Evolutionary conservation across 2,329 filamentous ascomycete genomes (phyloP).

Genomic region (Alternaria hordeiaustralica): DNA sequence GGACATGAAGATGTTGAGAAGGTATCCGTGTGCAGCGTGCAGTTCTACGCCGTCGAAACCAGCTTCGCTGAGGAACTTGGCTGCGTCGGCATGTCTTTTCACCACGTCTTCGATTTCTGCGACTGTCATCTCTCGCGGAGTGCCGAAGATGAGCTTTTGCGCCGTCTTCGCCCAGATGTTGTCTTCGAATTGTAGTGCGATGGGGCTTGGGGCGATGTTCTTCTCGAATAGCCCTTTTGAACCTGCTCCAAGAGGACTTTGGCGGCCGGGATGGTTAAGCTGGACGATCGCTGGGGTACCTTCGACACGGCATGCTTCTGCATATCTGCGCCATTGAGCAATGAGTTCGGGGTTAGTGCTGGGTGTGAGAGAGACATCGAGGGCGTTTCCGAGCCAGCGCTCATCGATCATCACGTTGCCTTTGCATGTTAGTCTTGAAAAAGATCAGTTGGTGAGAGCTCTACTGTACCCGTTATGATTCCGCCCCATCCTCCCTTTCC

Average conservation of each 20-base stretch:
- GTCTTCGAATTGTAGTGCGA: slow-evolving; percentile 42
- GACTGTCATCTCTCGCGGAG: slow-evolving; percentile 60
- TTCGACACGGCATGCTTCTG: slow-evolving; percentile 60
- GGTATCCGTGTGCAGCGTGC: slow-evolving; percentile 60
- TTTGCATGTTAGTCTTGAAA: neutral
- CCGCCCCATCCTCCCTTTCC: slow-evolving; percentile 52
- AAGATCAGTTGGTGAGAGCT: no score
- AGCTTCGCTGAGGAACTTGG: slow-evolving; percentile 56
- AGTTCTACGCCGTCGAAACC: slow-evolving; percentile 63
- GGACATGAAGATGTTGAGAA: slow-evolving; percentile 38
- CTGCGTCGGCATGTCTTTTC: slow-evolving; percentile 64
- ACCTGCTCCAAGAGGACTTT: slow-evolving; percentile 54
- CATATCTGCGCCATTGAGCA: slow-evolving; percentile 48
- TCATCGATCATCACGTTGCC: slow-evolving; percentile 10
- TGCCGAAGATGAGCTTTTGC: slow-evolving; percentile 44
- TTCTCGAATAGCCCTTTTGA: slow-evolving; percentile 46
- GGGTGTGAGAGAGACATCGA: slow-evolving; percentile 56
- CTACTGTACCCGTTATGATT: slow-evolving; percentile 55
- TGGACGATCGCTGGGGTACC: slow-evolving; percentile 64
- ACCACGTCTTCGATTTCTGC: slow-evolving; percentile 62
- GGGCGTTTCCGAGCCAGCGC: neutral
- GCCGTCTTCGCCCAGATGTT: slow-evolving; percentile 53
- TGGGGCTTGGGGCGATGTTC: slow-evolving; percentile 51
- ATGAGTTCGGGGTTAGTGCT: slow-evolving; percentile 52
- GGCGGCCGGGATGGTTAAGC: slow-evolving; percentile 67